phyloP scores from a whole-genome alignment of 2,329 filamentous ascomycete species.

The Calonectria pteridis region DNA sequence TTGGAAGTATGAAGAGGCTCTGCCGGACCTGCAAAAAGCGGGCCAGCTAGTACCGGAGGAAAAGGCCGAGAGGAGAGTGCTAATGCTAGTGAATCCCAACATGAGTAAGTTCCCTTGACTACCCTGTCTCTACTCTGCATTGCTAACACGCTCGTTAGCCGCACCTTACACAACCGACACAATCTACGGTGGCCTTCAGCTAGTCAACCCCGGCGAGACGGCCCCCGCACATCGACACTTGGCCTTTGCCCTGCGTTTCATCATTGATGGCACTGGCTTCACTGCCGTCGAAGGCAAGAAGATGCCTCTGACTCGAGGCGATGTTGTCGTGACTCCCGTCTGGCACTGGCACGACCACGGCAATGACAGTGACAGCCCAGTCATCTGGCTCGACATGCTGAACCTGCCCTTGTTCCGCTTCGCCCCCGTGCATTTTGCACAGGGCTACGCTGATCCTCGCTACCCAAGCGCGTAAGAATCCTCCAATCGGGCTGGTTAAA shows the following conservation, averaged over 20 bases:
- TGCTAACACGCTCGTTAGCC: conserved; percentile 43
- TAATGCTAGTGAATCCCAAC: conserved; percentile 61
- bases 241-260: conserved; percentile 68
- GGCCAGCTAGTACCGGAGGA: conserved; percentile 53
- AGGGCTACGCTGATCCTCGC: conserved; percentile 60
- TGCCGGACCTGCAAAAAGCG: conserved; percentile 51
- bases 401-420: conserved; percentile 65
- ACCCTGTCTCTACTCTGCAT: fast-evolving
- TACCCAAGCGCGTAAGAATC: conserved; percentile 59
- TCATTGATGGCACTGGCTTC: conserved; percentile 69
- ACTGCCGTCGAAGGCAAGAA: conserved; percentile 68
- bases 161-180: conserved; percentile 63
- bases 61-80: conserved; percentile 56
- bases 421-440: conserved; percentile 66
- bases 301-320: conserved; percentile 64
- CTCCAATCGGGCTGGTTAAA: neutral
- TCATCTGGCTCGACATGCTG: conserved; percentile 70
- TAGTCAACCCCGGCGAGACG: conserved; percentile 68
- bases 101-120: conserved; percentile 52
- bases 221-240: conserved; percentile 68
- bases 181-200: conserved; percentile 67
- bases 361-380: conserved; percentile 65
- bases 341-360: conserved; percentile 74
- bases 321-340: conserved; percentile 68
- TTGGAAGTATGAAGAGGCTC: conserved; percentile 53